Percentiles rank a stretch among this genome's conserved stretches.
Evolutionary conservation across 805 yeast species (phyloP).

Genomic region (Hanseniaspora singularis): DNA sequence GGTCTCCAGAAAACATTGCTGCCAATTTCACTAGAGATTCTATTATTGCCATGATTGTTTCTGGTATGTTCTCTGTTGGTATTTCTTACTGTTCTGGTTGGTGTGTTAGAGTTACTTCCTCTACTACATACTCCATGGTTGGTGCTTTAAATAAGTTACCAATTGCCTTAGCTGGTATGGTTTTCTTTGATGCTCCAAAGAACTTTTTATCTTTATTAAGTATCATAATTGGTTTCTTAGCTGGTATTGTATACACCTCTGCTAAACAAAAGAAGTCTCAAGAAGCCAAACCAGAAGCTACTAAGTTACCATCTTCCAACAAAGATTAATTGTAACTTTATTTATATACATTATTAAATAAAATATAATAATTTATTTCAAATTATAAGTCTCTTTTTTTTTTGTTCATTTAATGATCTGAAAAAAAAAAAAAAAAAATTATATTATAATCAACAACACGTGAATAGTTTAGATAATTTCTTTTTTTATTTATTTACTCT

Average conservation of each 20-base stretch:
- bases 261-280: constrained; percentile 80
- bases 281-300: constrained; percentile 15
- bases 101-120: constrained; percentile 98
- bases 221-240: constrained; percentile 82
- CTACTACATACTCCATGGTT: constrained; percentile 98
- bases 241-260: constrained; percentile 91
- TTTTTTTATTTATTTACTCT: too few relatives aligned
- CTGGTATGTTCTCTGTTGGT: constrained; percentile 91
- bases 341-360: too few relatives aligned
- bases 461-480: too few relatives aligned
- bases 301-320: constrained; percentile 13
- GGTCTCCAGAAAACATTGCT: constrained; percentile 71
- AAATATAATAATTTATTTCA: background rate
- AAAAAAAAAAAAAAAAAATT: too few relatives aligned
- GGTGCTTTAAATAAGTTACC: constrained; percentile 98
- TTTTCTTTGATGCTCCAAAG: constrained; percentile 90
- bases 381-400: too few relatives aligned
- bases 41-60: constrained; percentile 69
- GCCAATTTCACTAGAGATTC: constrained; percentile 65
- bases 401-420: too few relatives aligned
- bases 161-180: constrained; percentile 85
- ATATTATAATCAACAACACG: too few relatives aligned
- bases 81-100: constrained; percentile 98
- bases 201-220: constrained; percentile 87
- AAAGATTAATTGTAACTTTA: too few relatives aligned